Base-by-base conservation (phyloP, 23 red algal genomes). In the Gracilaria gracilis region DNA sequence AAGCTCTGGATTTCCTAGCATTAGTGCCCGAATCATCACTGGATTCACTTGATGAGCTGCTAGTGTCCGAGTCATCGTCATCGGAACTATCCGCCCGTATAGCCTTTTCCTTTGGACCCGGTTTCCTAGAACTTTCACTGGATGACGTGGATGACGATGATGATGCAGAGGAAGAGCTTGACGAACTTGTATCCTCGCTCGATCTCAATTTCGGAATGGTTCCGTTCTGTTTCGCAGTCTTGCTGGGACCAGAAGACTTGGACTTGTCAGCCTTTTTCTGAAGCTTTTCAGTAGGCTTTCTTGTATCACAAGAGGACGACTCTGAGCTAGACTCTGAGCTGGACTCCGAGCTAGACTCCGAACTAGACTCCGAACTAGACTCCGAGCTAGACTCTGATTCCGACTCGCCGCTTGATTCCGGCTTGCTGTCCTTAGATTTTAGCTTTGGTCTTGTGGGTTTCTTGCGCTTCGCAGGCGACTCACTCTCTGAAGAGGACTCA, bases 11-110 rank as follows among this genome's bases (percentile, higher is more conserved):
- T 31, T 62, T 55, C 4, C 27, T 16, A 25, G 59, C 59, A 13
- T 29, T 9, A 31, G 24, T 2, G 19, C 24, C 27, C 13, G 27
- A 19, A 31, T 29, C 59, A 29, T 29, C 24, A 29, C 59, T 62
- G 13, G 59, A 62, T 62, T 29, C 27, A 62, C n/a, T 62, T 27
- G 59, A 62, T 8, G 59, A 62, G 59, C 59, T 62, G 59, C 59
- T 62, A 24, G 24, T 62, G 24, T 28, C 21, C 2, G 59, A 62
- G 9, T 62, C 59, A 29, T 62, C 27, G 9, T 12, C 24, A 29
- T 62, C 59, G 59, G 59, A 62, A 24, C 59, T 62, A 29, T 29
- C 59, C 27, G 59, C 13, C 59, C 21, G 4, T 14, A 11, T 29
- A 29, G 24, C 23, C 8, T 62, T 62, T 9, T 29, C 24, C 59